Base-by-base conservation (phyloP, 495 filamentous ascomycete genomes). In the Xylaria longipes region DNA sequence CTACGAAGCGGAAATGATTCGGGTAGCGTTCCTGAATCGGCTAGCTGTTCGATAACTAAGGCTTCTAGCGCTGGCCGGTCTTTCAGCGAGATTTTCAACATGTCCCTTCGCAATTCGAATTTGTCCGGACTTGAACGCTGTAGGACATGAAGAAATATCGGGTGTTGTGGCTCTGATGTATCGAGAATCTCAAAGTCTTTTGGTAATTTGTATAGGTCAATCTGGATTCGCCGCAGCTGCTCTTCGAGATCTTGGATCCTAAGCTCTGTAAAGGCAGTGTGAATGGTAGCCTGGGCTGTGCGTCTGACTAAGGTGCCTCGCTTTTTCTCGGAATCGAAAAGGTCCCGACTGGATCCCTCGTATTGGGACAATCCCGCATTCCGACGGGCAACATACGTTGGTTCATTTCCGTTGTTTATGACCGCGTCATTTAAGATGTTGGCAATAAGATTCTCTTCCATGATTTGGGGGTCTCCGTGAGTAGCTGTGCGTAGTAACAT, bases 181-280 rank as follows among this genome's bases (percentile, higher is more conserved):
- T 5, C 5, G 3, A 5, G 7, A 22, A 33, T 17, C 0, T 52
- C 43, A 20, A 58, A 57, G 33, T 56, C 27, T 20, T 57, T 14
- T 0, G 65, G 65, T 14, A 68, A 25, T 20, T 68, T 58, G 31
- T 58, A 43, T 4, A 68, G 12, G 6, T 57, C 48, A 27, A 58
- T 48, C 22, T 5, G 37, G 7, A 68, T 29, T 68, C n/a, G n/a
- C 17, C 48, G 35, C 15, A 68, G 6, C 35, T 68, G 48, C 8
- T 57, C 15, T 43, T 68, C 65, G 12, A 68, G 65, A 29, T 68
- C 65, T 27, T 39, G 9, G 22, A 68, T 68, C 35, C 65, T 56
- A 11, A 58, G 22, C 12, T 57, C 65, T 1, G 65, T 68, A 27
- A 68, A 68, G 3, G 65, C 9, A 6, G 15, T 56, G 33, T 68